These are phyloP conservation scores for Acanthamoeba castellanii DNA, from an alignment of 208 protist species.

Conservation along the genomic window DNA sequence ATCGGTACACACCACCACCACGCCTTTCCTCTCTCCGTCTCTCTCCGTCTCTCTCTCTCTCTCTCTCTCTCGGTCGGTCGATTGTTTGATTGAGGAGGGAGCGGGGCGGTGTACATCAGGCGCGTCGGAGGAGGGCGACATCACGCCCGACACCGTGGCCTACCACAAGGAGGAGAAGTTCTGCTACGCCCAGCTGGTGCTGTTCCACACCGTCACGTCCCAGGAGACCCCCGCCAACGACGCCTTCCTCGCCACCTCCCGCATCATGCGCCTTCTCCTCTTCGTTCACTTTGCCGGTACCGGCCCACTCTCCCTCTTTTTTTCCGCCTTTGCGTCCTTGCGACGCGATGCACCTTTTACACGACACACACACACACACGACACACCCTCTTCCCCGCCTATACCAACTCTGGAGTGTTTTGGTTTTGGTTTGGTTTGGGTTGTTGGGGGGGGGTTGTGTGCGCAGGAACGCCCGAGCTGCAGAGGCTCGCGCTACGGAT, in stretches of 20 bases:
- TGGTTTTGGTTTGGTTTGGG: too few relatives aligned
- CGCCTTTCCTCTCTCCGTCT: neutral
- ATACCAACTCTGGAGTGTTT: neutral
- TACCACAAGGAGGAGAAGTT: constrained; percentile 62
- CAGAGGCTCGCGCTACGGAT: constrained; percentile 40
- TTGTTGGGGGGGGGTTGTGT: neutral
- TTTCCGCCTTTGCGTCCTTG: too few relatives aligned
- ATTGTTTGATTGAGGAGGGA: too few relatives aligned
- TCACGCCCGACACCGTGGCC: constrained; percentile 23
- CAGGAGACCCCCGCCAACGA: neutral
- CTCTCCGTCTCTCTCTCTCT: neutral
- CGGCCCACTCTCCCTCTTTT: too few relatives aligned
- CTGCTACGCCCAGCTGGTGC: constrained; percentile 54
- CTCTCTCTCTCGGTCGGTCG: too few relatives aligned
- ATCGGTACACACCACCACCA: neutral
- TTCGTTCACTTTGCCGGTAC: constrained; percentile 28
- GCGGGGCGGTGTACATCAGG: neutral
- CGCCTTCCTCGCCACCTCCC: neutral
- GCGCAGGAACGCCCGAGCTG: constrained; percentile 5
- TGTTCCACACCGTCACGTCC: constrained; percentile 11
- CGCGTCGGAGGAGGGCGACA: neutral
- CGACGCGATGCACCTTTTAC: too few relatives aligned
- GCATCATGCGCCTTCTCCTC: constrained; percentile 25
- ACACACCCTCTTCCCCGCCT: neutral
- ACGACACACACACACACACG: too few relatives aligned